Conservation (phyloP, 805 yeast species). For the Schizosaccharomyces lindneri region DNA sequence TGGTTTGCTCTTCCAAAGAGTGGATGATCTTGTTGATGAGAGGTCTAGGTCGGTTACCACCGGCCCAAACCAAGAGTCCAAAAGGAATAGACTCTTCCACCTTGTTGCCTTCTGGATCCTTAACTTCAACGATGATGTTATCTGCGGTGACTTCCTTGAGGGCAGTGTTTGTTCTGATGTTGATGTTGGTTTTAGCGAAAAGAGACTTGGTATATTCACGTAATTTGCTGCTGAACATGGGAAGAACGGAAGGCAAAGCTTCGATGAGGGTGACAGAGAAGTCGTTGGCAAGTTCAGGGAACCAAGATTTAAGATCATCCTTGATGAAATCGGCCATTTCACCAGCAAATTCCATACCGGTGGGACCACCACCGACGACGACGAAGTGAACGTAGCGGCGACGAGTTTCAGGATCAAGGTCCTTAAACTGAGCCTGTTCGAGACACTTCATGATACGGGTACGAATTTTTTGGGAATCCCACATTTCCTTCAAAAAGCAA, state of each 20-base stretch:
- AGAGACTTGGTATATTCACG: conserved; percentile 53
- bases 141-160: conserved; percentile 61
- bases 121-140: conserved; percentile 43
- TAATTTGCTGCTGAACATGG: conserved; percentile 20
- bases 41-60: conserved; percentile 80
- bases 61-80: conserved; percentile 91
- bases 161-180: conserved; percentile 62
- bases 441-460: conserved; percentile 28
- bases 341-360: conserved; percentile 95
- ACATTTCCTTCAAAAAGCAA: conserved; percentile 38
- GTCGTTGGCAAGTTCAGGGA: conserved; percentile 64
- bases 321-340: conserved; percentile 84
- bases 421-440: conserved; percentile 24
- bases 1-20: conserved; percentile 41
- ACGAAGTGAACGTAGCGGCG: conserved; percentile 64
- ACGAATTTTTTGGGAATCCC: conserved; percentile 34
- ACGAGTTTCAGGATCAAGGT: conserved; percentile 54
- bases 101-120: conserved; percentile 40
- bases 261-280: conserved; percentile 67
- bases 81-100: conserved; percentile 47
- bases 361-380: conserved; percentile 96
- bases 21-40: conserved; percentile 41
- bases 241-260: conserved; percentile 71
- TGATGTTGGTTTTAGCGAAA: conserved; percentile 41
- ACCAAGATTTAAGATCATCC: conserved; percentile 72